These are phyloP conservation scores for Hyphopichia homilentoma DNA, from an alignment of 805 yeast genomes.

Conservation along the genomic window DNA sequence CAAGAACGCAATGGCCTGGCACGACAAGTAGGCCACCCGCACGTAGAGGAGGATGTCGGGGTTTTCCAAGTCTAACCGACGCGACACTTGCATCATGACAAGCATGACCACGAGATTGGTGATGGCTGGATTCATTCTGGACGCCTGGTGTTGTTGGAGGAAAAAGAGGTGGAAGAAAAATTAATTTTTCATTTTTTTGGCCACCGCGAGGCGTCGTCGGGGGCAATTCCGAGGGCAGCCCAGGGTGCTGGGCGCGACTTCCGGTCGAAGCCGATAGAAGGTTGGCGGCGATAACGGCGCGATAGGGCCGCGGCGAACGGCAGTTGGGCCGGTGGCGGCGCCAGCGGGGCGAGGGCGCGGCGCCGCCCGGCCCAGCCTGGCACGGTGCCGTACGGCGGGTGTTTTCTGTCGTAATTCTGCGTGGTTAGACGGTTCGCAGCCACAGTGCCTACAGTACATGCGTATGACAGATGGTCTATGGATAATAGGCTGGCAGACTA, in stretches of 20 bases:
- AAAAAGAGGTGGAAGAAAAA: slow-evolving; percentile 1
- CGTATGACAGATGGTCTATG: too few species aligned
- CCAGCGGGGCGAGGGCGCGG: too few species aligned
- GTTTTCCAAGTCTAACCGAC: slow-evolving; percentile 83
- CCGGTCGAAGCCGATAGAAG: background rate
- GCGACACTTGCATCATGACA: slow-evolving; percentile 93
- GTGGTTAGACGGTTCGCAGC: too few species aligned
- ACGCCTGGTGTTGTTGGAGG: slow-evolving; percentile 1
- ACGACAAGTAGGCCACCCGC: slow-evolving; percentile 64
- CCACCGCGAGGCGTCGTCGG: background rate
- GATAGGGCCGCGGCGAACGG: too few species aligned
- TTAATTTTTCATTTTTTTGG: background rate
- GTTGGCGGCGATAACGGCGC: too few species aligned
- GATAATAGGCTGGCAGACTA: too few species aligned
- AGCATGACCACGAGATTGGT: slow-evolving; percentile 87
- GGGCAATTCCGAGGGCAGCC: background rate
- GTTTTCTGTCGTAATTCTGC: too few species aligned
- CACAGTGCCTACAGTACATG: too few species aligned
- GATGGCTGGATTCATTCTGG: slow-evolving; percentile 79
- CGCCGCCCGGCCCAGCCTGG: too few species aligned
- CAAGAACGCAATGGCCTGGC: slow-evolving; percentile 61
- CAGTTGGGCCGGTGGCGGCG: too few species aligned
- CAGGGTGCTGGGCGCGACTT: too few species aligned
- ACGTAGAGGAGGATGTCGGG: slow-evolving; percentile 70
- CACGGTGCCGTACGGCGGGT: too few species aligned